Evolutionary conservation across 2,329 filamentous ascomycete species (phyloP).

Genomic region (Fusarium decemcellulare): DNA sequence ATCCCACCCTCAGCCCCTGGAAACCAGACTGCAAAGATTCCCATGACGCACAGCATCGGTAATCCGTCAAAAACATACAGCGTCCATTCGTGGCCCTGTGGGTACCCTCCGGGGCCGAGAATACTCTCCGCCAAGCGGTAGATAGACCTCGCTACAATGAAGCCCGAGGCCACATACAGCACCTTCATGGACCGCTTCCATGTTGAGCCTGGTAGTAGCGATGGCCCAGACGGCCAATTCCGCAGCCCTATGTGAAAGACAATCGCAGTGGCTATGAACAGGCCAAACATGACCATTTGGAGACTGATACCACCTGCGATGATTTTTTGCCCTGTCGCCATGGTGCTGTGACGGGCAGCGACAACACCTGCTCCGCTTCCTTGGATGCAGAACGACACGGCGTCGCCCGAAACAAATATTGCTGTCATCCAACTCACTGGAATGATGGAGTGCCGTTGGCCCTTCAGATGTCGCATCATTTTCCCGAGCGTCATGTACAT

Average conservation of each 20-base stretch:
- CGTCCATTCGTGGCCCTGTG: constrained; percentile 57
- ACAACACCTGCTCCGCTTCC: constrained; percentile 55
- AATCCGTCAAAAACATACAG: constrained; percentile 60
- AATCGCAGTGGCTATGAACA: constrained; percentile 63
- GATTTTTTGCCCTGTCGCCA: constrained; percentile 62
- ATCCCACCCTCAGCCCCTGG: constrained; percentile 24
- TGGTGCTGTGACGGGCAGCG: constrained; percentile 32
- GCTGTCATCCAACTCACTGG: constrained; percentile 60
- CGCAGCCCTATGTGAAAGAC: constrained; percentile 61
- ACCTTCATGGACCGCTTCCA: constrained; percentile 55
- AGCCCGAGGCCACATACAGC: constrained; percentile 54
- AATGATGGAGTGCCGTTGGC: constrained; percentile 52
- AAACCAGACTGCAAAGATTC: constrained; percentile 38
- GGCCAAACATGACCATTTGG: constrained; percentile 69
- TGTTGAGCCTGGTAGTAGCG: constrained; percentile 28
- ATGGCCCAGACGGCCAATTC: constrained; percentile 22
- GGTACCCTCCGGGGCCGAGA: constrained; percentile 57
- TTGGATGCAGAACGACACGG: constrained; percentile 1
- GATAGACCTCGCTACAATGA: constrained; percentile 60
- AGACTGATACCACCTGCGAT: constrained; percentile 57
- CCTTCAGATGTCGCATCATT: constrained; percentile 57
- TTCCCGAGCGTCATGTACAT: constrained; percentile 66
- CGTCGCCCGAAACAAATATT: constrained; percentile 56
- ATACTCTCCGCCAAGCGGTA: constrained; percentile 65
- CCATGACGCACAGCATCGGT: constrained; percentile 42